Evolutionary conservation across 2,329 filamentous ascomycete genomes (phyloP), one percentile per base, ranked within the genome.

Genomic region (Aspergillus unguis): DNA sequence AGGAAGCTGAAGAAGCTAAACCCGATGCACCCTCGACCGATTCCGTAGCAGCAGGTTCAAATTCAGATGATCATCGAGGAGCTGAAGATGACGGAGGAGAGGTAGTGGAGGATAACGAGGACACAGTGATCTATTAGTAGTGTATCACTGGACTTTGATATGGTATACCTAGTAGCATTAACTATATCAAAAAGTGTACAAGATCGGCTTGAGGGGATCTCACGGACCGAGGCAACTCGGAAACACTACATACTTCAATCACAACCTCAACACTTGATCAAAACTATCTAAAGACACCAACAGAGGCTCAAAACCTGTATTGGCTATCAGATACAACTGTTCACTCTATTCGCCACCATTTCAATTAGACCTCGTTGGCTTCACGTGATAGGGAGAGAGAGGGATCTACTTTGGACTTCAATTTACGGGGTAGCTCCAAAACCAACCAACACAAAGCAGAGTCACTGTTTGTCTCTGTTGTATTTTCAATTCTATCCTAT

Each of bases 101-200:
- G 64, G 85, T 92, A 52, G 80, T 95, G 59, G 85, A 94, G 70
- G 88, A 87, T 50, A 89, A 90, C 55, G 91, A 96, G 75, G 91
- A 96, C 65, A 91, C 87, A 62, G 90, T 96, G 48, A 92, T 95
- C 54, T 96, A 96, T 75, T 96, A 64, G 58, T 25, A 4, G 29
- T 41, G 23, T 5, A 42, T 8, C 3, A 44, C 7, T 29, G 10
- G 17, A 2, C 4, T 5, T 37, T 46, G 44, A 4, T 26, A 28
- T 26, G 11, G 6, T 46, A 17, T 29, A 36, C 35, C n/a, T 36
- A 47, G 27, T 47, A 7, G 41, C 40, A 44, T 17, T 17, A 17
- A 17, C 17, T 17, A 17, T 17, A 17, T 17, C 17, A 17, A 17
- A 17, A 17, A 17, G 17, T 17, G 17, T 17, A 17, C 17, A 17